Base-by-base conservation (phyloP, 2,329 filamentous ascomycete species). In the Fusarium pseudocircinatum region DNA sequence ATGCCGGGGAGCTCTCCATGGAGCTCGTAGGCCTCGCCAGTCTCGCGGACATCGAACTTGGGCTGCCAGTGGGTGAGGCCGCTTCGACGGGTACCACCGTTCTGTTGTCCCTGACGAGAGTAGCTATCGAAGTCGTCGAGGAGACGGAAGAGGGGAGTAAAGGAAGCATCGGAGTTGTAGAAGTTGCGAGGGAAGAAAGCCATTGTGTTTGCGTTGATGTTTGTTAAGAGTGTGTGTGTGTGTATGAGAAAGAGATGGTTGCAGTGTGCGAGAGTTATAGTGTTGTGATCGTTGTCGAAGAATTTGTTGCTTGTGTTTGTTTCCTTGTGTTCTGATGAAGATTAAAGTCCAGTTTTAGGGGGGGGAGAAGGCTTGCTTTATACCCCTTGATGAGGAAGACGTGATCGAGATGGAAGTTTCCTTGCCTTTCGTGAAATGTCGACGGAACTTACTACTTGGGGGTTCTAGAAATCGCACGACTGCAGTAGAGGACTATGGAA, bases 1-100 rank as follows among this genome's bases (percentile, higher is more conserved):
- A 95, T 86, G 62, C 94, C 94, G 0, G 93, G 91, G 11, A 96
- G 89, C 82, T 96, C 93, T 77, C 93, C 94, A 77, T 95, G 90
- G 26, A 96, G 91, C 82, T 96, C 91, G 79, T 94, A 96, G 72
- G 85, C 81, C 11, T 89, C 83, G 69, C 88, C 87, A 18, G 88
- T 89, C 84, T 96, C 94, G 80, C 89, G 91, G 70, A 95, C 87
- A 78, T 96, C 93, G 79, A 96, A 96, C 82, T 91, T 92, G 61
- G 93, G 94, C 65, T 89, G 88, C 88, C 94, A 95, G 78, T 88
- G 85, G 52, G 85, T 85, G 53, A 87, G 75, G 65, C 69, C 73
- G 34, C 67, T 63, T 53, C 77, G 78, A 39, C 77, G 78, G 39
- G 59, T 46, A 54, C 75, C 74, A 49, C 47, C 42, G 39, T 50